phyloP scores from a whole-genome alignment of 2,329 filamentous ascomycete species.

The Sclerotiophoma versabilis region DNA sequence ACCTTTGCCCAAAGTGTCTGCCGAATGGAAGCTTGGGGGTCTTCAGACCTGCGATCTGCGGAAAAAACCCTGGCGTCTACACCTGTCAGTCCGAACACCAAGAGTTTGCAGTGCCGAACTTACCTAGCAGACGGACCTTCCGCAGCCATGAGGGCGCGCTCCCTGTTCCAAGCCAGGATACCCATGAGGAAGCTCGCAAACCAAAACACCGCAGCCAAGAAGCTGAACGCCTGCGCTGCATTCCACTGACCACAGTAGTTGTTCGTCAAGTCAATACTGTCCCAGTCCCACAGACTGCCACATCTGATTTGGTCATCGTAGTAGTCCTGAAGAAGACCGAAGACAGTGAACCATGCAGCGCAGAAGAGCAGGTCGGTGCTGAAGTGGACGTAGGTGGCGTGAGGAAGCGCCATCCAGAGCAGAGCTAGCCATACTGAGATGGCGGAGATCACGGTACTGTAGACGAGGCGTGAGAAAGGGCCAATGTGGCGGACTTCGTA shows the following conservation, averaged over 20 bases:
- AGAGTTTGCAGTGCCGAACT: neutral
- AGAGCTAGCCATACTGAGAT: slow-evolving; percentile 71
- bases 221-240: slow-evolving; percentile 73
- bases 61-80: slow-evolving; percentile 2
- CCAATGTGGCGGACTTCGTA: slow-evolving; percentile 55
- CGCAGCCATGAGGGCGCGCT: neutral
- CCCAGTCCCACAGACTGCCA: slow-evolving; percentile 58
- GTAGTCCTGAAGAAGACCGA: slow-evolving; percentile 50
- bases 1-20: too few relatives aligned
- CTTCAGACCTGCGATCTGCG: neutral
- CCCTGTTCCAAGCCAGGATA: slow-evolving; percentile 21
- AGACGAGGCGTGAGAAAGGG: slow-evolving; percentile 72
- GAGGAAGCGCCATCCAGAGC: slow-evolving; percentile 75
- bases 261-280: slow-evolving; percentile 53
- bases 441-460: slow-evolving; percentile 73
- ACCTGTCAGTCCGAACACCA: neutral
- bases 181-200: slow-evolving; percentile 50
- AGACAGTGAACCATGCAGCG: slow-evolving; percentile 66
- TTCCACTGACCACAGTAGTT: slow-evolving; percentile 72
- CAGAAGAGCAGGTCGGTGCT: slow-evolving; percentile 73
- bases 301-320: slow-evolving; percentile 27
- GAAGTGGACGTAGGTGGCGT: slow-evolving; percentile 70
- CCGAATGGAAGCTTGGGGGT: too few relatives aligned
- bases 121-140: slow-evolving; percentile 4
- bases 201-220: slow-evolving; percentile 75